phyloP scores from a whole-genome alignment of 179 eudicot genomes.

The Pouteria campechiana region DNA sequence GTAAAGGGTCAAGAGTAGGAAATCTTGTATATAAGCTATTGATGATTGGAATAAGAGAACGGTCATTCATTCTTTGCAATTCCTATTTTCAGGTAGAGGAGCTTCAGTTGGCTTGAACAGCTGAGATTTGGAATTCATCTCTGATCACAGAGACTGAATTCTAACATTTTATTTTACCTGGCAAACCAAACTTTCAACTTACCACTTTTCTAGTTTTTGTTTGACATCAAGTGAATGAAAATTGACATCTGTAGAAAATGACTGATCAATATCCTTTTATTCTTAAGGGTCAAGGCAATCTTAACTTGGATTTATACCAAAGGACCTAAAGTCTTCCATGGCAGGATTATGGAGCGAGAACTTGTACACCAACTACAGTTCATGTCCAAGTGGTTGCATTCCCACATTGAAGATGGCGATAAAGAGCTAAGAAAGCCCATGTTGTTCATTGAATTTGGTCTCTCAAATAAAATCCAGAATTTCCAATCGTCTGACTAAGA shows the following conservation, averaged over 20 bases:
- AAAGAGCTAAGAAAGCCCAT: slow-evolving; percentile 62
- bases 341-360: slow-evolving; percentile 41
- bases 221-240: too few relatives aligned
- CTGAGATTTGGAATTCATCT: too few relatives aligned
- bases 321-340: neutral
- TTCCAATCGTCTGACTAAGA: slow-evolving; percentile 61
- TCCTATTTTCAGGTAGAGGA: too few relatives aligned
- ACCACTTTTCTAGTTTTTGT: too few relatives aligned
- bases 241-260: neutral
- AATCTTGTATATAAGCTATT: too few relatives aligned
- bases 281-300: neutral
- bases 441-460: slow-evolving; percentile 75
- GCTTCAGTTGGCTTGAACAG: too few relatives aligned
- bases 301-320: neutral
- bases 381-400: slow-evolving; percentile 51
- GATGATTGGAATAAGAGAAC: too few relatives aligned
- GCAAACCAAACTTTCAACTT: too few relatives aligned
- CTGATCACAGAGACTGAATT: too few relatives aligned
- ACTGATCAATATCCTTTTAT: neutral
- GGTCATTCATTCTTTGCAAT: too few relatives aligned
- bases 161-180: too few relatives aligned
- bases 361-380: slow-evolving; percentile 61
- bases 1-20: too few relatives aligned
- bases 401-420: slow-evolving; percentile 87
- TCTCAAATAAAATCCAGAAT: slow-evolving; percentile 52